phyloP scores from a whole-genome alignment of 139 green algal species.

The Pseudopediastrum boryanum region DNA sequence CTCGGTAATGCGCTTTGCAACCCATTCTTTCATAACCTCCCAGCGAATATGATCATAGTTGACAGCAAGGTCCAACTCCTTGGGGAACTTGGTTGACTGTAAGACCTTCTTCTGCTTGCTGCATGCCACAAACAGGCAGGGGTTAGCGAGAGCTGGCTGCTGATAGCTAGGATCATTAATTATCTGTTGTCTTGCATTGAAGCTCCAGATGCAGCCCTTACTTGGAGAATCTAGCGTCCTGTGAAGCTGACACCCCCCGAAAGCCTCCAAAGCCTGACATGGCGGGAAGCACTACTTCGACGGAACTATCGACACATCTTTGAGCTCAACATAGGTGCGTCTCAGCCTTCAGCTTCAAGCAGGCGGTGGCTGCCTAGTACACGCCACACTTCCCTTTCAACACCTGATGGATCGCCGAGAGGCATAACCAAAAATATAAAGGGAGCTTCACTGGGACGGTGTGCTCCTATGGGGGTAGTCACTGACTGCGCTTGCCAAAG shows the following conservation, averaged over 20 bases:
- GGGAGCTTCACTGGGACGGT: no score
- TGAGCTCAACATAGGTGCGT: background rate
- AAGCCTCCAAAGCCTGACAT: constrained; percentile 57
- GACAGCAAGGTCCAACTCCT: constrained; percentile 81
- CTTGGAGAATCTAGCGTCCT: constrained; percentile 80
- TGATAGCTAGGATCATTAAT: background rate
- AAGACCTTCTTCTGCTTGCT: constrained; percentile 81
- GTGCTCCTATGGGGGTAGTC: no score
- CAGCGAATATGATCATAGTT: constrained; percentile 61
- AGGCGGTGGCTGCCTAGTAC: background rate
- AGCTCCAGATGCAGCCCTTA: constrained; percentile 11
- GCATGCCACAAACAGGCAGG: constrained; percentile 9
- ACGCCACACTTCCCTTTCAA: background rate
- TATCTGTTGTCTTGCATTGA: background rate
- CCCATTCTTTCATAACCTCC: constrained; percentile 93
- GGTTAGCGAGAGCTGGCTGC: background rate
- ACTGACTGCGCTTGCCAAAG: no score
- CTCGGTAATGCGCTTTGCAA: constrained; percentile 91
- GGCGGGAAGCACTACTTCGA: background rate
- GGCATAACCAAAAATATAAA: no score
- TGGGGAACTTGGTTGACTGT: constrained; percentile 80
- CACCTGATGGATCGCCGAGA: background rate
- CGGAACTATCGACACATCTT: background rate
- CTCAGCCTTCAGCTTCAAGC: background rate
- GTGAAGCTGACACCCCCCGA: constrained; percentile 61